A percentile compares a stretch with the other conserved stretches of the same genome.
These are phyloP conservation scores for Coemansia sp. DNA, from an alignment of 192 early-diverging fungal genomes.

Conservation along the genomic window DNA sequence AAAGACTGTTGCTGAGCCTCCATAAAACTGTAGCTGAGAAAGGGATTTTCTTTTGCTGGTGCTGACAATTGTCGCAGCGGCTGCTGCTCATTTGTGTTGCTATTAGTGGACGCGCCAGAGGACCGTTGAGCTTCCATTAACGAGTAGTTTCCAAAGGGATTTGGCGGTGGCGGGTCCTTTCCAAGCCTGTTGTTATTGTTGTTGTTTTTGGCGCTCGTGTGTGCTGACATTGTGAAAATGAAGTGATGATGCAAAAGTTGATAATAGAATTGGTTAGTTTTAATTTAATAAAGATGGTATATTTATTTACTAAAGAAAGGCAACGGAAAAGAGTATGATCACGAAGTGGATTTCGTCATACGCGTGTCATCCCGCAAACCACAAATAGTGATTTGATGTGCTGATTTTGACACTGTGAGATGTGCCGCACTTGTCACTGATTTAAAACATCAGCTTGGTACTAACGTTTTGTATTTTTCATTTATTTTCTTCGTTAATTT, in stretches of 20 bases:
- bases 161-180: constrained; percentile 13
- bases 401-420: too few species aligned
- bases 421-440: too few species aligned
- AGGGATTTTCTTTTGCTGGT: constrained; percentile 23
- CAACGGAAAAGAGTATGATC: too few species aligned
- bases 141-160: constrained; percentile 55
- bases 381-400: too few species aligned
- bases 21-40: constrained; percentile 49
- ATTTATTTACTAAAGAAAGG: too few species aligned
- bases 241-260: neutral
- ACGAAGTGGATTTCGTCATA: too few species aligned
- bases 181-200: neutral
- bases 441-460: too few species aligned
- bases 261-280: neutral
- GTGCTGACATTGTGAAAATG: neutral
- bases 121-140: constrained; percentile 44
- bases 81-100: neutral
- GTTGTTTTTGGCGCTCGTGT: neutral
- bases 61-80: neutral
- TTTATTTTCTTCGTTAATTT: neutral
- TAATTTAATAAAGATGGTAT: too few species aligned
- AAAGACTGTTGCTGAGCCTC: constrained; percentile 30
- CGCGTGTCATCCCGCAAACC: too few species aligned
- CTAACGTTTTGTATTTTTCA: too few species aligned
- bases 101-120: neutral